A percentile compares a stretch with the other conserved stretches of the same genome.
Evolutionary conservation across 2,329 filamentous ascomycete genomes (phyloP).

Genomic region (Coniella lustricola): DNA sequence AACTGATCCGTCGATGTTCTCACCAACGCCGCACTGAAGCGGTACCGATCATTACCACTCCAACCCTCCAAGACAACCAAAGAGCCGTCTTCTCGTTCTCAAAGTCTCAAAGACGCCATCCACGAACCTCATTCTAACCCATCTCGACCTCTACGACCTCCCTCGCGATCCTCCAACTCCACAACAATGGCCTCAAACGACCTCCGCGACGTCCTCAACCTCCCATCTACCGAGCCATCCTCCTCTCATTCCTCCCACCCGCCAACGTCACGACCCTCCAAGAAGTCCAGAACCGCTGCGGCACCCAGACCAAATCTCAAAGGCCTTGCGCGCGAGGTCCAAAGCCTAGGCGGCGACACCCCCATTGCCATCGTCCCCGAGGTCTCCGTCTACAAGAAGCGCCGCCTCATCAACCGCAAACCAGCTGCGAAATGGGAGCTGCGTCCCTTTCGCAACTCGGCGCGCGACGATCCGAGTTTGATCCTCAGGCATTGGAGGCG

Average conservation of each 20-base stretch:
- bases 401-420: constrained; percentile 46
- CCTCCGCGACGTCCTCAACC: constrained; percentile 81
- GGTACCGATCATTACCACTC: no score
- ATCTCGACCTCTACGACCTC: constrained; percentile 17
- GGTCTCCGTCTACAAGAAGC: constrained; percentile 52
- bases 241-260: no score
- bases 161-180: no score
- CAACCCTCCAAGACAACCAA: no score
- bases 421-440: constrained; percentile 59
- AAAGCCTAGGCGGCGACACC: constrained; percentile 58
- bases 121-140: not conserved
- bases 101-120: no score
- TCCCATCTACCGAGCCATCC: constrained; percentile 53
- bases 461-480: constrained; percentile 60
- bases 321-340: constrained; percentile 58
- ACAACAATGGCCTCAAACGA: constrained; percentile 63
- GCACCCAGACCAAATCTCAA: constrained; percentile 51
- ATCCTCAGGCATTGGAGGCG: constrained; percentile 75
- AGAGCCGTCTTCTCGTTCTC: no score
- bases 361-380: constrained; percentile 61
- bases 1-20: no score
- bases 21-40: no score
- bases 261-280: constrained; percentile 61
- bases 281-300: constrained; percentile 65
- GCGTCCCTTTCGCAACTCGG: constrained; percentile 68